Percentiles rank a stretch among this genome's conserved stretches.
These are phyloP conservation scores for Bacidia rubella DNA, from an alignment of 495 filamentous ascomycete species.

Conservation along the genomic window DNA sequence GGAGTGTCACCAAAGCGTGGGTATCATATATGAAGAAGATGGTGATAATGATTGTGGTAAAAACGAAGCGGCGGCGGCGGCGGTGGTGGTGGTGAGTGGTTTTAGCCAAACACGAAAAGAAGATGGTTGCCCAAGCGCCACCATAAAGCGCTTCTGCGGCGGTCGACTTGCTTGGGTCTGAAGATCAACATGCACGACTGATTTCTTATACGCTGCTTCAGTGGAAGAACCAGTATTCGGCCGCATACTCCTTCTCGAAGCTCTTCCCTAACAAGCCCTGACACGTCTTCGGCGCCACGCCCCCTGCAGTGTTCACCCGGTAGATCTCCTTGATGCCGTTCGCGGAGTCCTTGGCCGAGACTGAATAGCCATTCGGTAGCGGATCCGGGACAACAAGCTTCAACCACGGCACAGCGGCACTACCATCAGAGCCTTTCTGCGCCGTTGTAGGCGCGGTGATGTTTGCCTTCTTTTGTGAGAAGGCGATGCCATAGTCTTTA, in stretches of 20 bases:
- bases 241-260: conserved; percentile 69
- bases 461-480: conserved; percentile 35
- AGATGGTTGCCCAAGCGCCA: too few relatives aligned
- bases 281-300: conserved; percentile 64
- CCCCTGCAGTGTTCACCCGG: conserved; percentile 75
- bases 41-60: not conserved
- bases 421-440: conserved; percentile 35
- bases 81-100: too few relatives aligned
- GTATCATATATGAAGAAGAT: not conserved
- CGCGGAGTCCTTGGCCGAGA: conserved; percentile 23
- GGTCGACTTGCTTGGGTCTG: too few relatives aligned
- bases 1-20: not conserved
- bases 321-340: conserved; percentile 61
- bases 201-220: too few relatives aligned
- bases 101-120: too few relatives aligned
- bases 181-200: too few relatives aligned
- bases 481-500: conserved; percentile 41
- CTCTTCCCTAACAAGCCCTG: conserved; percentile 36
- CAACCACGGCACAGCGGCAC: conserved; percentile 63
- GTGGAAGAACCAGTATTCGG: conserved; percentile 53
- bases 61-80: not conserved
- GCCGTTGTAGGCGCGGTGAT: conserved; percentile 45
- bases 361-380: conserved; percentile 22
- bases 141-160: too few relatives aligned
- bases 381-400: conserved; percentile 27